Percentiles rank a stretch among this genome's conserved stretches.
phyloP scores from a whole-genome alignment of 2,329 filamentous ascomycete species.

The Tolypocladium ovalisporum region DNA sequence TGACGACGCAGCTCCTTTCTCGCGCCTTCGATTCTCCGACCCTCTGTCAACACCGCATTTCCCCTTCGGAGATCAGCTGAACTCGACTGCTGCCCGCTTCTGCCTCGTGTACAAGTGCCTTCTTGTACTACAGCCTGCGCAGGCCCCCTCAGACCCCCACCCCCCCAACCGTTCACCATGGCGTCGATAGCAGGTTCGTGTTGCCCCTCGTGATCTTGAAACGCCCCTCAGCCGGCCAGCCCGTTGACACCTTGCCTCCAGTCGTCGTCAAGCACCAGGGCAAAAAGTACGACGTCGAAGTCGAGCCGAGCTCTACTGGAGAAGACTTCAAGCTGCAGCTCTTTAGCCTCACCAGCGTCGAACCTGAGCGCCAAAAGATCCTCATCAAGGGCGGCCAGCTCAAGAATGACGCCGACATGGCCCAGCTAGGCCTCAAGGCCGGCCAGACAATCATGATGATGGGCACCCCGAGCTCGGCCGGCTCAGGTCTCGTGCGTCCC shows the following conservation, averaged over 20 bases:
- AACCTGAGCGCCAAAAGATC: slow-evolving; percentile 93
- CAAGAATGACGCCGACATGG: slow-evolving; percentile 87
- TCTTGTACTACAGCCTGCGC: not conserved
- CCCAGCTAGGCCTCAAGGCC: slow-evolving; percentile 73
- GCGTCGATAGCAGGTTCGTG: slow-evolving; percentile 42
- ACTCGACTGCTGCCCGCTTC: slow-evolving; percentile 3
- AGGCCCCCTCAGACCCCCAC: no score
- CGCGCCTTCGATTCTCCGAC: not conserved
- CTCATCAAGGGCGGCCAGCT: slow-evolving; percentile 88
- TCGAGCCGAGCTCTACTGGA: slow-evolving; percentile 74
- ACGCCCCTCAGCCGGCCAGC: not conserved
- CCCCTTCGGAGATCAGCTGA: not conserved
- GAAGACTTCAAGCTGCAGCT: slow-evolving; percentile 94
- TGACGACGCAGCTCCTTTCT: slow-evolving; percentile 1
- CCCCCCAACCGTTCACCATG: slow-evolving; percentile 26
- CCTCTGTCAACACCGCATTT: not conserved
- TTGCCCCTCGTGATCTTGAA: slow-evolving; percentile 7
- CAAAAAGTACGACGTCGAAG: slow-evolving; percentile 88
- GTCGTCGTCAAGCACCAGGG: slow-evolving; percentile 92
- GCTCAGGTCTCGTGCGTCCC: slow-evolving; percentile 54
- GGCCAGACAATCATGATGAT: slow-evolving; percentile 93
- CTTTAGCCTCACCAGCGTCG: slow-evolving; percentile 89
- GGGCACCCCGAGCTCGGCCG: slow-evolving; percentile 68
- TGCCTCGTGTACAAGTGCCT: not conserved
- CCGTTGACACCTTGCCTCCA: slow-evolving; percentile 24